These are phyloP conservation scores for Gypsophila paniculata DNA, from an alignment of 179 eudicot species.

Conservation along the genomic window DNA sequence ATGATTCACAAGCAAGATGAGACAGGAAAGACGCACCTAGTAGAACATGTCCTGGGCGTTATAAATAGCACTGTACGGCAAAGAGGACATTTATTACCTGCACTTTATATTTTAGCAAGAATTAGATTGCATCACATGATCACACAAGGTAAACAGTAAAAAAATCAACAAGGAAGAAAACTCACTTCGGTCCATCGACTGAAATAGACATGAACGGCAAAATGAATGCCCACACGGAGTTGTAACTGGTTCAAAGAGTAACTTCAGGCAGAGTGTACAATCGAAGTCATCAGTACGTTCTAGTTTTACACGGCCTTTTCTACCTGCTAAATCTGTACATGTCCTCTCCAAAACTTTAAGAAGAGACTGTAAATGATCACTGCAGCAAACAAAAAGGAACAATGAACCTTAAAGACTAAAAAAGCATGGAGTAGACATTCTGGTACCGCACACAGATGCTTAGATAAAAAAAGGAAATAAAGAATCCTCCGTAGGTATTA, in stretches of 20 bases:
- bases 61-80: constrained; percentile 88
- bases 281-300: constrained; percentile 89
- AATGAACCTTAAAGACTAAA: not conserved
- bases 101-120: constrained; percentile 30
- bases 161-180: constrained; percentile 13
- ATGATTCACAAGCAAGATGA: no score
- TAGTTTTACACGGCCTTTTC: constrained; percentile 48
- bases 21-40: constrained; percentile 48
- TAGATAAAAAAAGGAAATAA: not conserved
- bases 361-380: constrained; percentile 42
- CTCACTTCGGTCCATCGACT: constrained; percentile 93
- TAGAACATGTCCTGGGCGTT: constrained; percentile 72
- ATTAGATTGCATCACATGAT: not conserved
- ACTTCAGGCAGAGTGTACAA: constrained; percentile 87
- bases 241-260: constrained; percentile 85
- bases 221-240: constrained; percentile 99
- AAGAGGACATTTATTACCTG: constrained; percentile 91
- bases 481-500: constrained; percentile 22
- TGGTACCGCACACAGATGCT: constrained; percentile 9
- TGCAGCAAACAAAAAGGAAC: constrained; percentile 26
- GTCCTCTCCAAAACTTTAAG: constrained; percentile 52
- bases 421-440: not conserved
- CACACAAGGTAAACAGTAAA: not conserved
- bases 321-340: constrained; percentile 30
- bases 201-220: constrained; percentile 94